Evolutionary conservation across 495 filamentous ascomycete genomes (phyloP).

Genomic region (Stereocaulon alpinum): DNA sequence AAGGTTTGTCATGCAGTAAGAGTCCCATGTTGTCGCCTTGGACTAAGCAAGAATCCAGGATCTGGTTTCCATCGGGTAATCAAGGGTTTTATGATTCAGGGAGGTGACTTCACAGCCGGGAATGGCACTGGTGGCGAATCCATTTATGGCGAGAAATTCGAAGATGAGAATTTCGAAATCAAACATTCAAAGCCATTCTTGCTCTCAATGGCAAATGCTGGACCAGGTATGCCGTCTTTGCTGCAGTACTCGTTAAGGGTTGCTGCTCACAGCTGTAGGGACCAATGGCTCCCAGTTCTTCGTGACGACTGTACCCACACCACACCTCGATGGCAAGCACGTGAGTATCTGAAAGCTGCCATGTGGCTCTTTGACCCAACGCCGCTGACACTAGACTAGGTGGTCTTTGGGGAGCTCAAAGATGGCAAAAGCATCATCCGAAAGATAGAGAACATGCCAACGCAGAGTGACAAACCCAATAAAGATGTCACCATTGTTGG

Average conservation of each 20-base stretch:
- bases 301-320: slow-evolving; percentile 84
- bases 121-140: slow-evolving; percentile 96
- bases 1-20: slow-evolving; percentile 29
- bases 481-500: slow-evolving; percentile 59
- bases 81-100: slow-evolving; percentile 99
- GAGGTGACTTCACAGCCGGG: slow-evolving; percentile 93
- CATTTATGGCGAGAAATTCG: slow-evolving; percentile 97
- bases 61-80: slow-evolving; percentile 94
- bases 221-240: slow-evolving; percentile 49
- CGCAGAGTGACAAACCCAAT: slow-evolving; percentile 69
- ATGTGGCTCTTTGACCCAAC: neutral
- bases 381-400: slow-evolving; percentile 1
- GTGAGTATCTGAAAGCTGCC: slow-evolving; percentile 23
- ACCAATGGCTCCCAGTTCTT: slow-evolving; percentile 99
- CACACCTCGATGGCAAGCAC: slow-evolving; percentile 93
- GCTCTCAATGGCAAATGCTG: slow-evolving; percentile 95
- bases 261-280: slow-evolving; percentile 20
- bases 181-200: slow-evolving; percentile 95
- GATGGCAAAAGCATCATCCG: slow-evolving; percentile 84
- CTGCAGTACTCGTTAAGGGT: neutral
- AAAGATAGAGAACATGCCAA: slow-evolving; percentile 80
- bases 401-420: slow-evolving; percentile 50
- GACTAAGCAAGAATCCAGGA: slow-evolving; percentile 30
- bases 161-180: slow-evolving; percentile 88
- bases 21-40: neutral